A percentile compares a stretch with the other conserved stretches of the same genome.
Evolutionary conservation across 345 rosid species (phyloP).

Genomic region (Arabis alpina): DNA sequence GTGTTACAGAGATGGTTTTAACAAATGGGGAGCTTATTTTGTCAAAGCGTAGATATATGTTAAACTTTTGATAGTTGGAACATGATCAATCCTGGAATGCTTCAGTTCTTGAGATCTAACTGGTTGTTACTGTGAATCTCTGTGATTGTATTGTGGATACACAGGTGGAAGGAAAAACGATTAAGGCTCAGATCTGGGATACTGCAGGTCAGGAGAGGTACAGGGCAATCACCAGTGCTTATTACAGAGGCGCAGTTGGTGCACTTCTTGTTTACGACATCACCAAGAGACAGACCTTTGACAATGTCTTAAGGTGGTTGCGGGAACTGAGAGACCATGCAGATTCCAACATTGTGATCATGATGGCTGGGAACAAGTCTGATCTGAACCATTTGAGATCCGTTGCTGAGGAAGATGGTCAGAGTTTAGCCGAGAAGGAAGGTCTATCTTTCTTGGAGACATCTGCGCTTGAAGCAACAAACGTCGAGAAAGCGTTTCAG

Average conservation of each 20-base stretch:
- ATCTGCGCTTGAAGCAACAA: conserved; percentile 72
- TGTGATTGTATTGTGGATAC: conserved; percentile 4
- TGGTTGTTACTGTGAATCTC: neutral
- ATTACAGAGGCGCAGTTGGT: conserved; percentile 81
- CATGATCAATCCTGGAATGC: neutral
- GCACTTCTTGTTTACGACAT: conserved; percentile 82
- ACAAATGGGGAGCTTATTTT: neutral
- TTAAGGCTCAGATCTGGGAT: conserved; percentile 88
- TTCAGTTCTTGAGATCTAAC: conserved; percentile 11
- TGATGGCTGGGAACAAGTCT: conserved; percentile 81
- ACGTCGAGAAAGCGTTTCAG: conserved; percentile 75
- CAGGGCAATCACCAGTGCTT: conserved; percentile 72
- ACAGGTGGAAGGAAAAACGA: conserved; percentile 83
- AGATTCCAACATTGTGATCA: conserved; percentile 77
- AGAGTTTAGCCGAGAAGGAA: conserved; percentile 62
- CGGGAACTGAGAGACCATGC: conserved; percentile 79
- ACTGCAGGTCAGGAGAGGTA: conserved; percentile 86
- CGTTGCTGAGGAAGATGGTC: conserved; percentile 64
- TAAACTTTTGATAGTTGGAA: neutral
- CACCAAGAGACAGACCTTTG: conserved; percentile 80
- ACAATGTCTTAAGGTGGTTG: conserved; percentile 69
- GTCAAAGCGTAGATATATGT: neutral
- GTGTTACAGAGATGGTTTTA: neutral
- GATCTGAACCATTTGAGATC: conserved; percentile 75
- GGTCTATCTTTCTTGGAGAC: conserved; percentile 77